Base-by-base conservation (phyloP, 768 basidiomycete species). In the Podaxis rugospora region DNA sequence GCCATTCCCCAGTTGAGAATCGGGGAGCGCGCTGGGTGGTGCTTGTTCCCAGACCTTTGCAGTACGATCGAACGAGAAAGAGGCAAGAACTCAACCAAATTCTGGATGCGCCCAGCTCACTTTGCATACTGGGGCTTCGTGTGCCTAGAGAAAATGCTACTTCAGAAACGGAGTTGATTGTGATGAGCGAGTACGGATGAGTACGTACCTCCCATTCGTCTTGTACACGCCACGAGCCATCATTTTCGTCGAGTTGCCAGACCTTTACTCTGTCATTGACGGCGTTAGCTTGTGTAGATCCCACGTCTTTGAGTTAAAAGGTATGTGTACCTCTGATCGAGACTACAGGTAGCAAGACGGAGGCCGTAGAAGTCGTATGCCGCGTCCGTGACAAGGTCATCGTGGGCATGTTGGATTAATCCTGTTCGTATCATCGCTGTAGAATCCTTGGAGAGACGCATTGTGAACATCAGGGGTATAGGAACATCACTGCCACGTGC, bases 61-160 rank as follows among this genome's bases (percentile, higher is more conserved):
- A 0, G 91, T 91, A 25, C 95, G 83, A 74, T 98, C 96, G 67
- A 95, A 94, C 1, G 90, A 93, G 4, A 87, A 84, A 3, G 91
- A 92, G 0, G 93, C 93, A 58, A 98, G 78, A 55, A 97, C 83
- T 1, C 86, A 83, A 3, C 94, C 95, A 62, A 94, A 95, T 72
- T 95, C 89, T 4, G 96, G 94, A 69, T 95, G 94, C 1, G 93
- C 93, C 92, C 94, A 98, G 55, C 84, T 83, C 13, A 97, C 66
- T 71, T 83, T 88, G 6, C 93, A 85, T 39, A 97, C 81, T 0
- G 95, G 86, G 14, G 94, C 94, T 67, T 96, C 93, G 70, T 98
- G 95, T n/a, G 95, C 96, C 92, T 96, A 59, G 21, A 37, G 18
- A 57, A 49, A 4, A 9, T 9, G 18, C 5, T 2, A 6, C 16